These are phyloP conservation scores for Monosporascus sp. DNA, from an alignment of 2,329 filamentous ascomycete genomes.

Conservation along the genomic window DNA sequence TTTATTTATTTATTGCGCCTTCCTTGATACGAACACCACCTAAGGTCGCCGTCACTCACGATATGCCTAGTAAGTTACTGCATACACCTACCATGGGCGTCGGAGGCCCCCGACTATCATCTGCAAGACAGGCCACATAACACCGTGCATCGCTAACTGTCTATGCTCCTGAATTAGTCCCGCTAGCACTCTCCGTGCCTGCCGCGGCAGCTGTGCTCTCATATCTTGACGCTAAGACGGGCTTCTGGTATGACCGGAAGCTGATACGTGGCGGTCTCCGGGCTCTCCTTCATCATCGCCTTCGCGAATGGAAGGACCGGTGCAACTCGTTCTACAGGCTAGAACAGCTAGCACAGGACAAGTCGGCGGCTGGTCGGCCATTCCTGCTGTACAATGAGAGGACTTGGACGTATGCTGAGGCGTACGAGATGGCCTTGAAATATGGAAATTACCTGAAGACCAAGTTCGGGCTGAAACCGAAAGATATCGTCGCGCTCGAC, in stretches of 20 bases:
- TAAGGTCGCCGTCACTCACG: not conserved
- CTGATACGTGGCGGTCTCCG: constrained; percentile 52
- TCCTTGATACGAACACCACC: too few relatives aligned
- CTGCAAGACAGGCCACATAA: too few relatives aligned
- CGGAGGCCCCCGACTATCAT: too few relatives aligned
- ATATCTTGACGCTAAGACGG: constrained; percentile 69
- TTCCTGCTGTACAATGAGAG: constrained; percentile 66
- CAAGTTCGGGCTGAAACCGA: constrained; percentile 55
- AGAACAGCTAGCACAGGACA: constrained; percentile 56
- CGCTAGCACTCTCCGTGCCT: constrained; percentile 49
- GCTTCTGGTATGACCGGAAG: constrained; percentile 59
- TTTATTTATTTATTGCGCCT: too few relatives aligned
- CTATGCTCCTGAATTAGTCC: constrained; percentile 33
- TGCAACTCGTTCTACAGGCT: constrained; percentile 71
- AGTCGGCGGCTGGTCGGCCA: constrained; percentile 44
- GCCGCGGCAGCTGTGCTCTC: constrained; percentile 63
- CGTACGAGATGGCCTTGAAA: constrained; percentile 64
- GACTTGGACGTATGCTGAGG: constrained; percentile 68
- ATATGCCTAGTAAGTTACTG: constrained; percentile 14
- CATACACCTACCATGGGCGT: too few relatives aligned
- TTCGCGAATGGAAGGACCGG: constrained; percentile 51
- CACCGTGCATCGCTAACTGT: not conserved
- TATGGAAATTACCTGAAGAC: constrained; percentile 72
- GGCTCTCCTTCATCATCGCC: constrained; percentile 34
- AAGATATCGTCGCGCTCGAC: constrained; percentile 74